Evolutionary conservation across 768 basidiomycete species (phyloP).

Genomic region (Psilocybe tampanensis): DNA sequence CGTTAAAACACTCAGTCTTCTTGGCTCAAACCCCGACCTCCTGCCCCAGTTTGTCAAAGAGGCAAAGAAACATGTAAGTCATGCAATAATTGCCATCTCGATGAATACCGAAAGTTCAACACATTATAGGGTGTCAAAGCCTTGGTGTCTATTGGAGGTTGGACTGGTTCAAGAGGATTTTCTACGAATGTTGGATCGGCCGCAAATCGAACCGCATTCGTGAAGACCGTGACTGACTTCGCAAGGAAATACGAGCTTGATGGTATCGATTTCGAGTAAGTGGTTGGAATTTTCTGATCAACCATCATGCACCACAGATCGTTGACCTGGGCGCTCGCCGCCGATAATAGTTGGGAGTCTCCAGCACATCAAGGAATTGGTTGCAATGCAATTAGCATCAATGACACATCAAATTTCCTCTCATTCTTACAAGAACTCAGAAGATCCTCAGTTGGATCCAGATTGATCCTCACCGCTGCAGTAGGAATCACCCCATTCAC

Average conservation of each 20-base stretch:
- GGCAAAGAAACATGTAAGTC: slow-evolving; percentile 43
- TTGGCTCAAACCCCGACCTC: slow-evolving; percentile 47
- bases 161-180: slow-evolving; percentile 65
- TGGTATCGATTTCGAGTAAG: slow-evolving; percentile 59
- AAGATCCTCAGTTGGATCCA: slow-evolving; percentile 47
- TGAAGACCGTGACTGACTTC: slow-evolving; percentile 54
- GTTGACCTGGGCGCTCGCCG: neutral
- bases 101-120: neutral
- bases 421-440: slow-evolving; percentile 78
- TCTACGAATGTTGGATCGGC: slow-evolving; percentile 64
- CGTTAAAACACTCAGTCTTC: slow-evolving; percentile 35
- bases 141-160: slow-evolving; percentile 68
- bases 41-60: slow-evolving; percentile 59
- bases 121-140: slow-evolving; percentile 63
- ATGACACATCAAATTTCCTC: slow-evolving; percentile 80
- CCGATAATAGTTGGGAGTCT: slow-evolving; percentile 77
- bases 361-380: slow-evolving; percentile 70
- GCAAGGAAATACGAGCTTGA: slow-evolving; percentile 57
- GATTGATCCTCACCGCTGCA: slow-evolving; percentile 60
- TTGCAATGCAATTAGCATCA: slow-evolving; percentile 61
- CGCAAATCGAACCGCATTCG: slow-evolving; percentile 64
- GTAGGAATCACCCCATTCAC: slow-evolving; percentile 43
- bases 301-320: too few relatives aligned
- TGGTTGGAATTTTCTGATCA: neutral
- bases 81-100: neutral